Percentiles rank a stretch among this genome's conserved stretches.
phyloP scores from a whole-genome alignment of 164 flowering plant species.

The Stephania yunnanensis region DNA sequence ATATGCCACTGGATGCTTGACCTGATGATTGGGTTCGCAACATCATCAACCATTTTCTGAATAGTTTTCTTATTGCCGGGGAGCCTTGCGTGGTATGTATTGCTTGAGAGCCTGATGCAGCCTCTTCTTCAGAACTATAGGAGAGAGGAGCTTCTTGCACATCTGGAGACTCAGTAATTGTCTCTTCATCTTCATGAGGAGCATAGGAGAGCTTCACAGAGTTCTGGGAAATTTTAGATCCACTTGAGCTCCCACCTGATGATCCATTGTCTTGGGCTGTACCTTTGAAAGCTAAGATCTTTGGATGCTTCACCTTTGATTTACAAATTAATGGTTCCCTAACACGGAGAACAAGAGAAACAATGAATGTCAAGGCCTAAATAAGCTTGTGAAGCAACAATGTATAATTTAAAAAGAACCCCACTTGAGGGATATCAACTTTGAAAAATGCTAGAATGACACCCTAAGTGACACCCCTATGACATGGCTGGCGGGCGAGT shows the following conservation, averaged over 20 bases:
- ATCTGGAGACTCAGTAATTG: constrained; percentile 25
- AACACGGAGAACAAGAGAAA: constrained; percentile 27
- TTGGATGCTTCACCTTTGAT: constrained; percentile 35
- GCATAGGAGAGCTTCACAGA: constrained; percentile 46
- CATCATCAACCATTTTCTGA: constrained; percentile 65
- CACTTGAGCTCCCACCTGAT: constrained; percentile 34
- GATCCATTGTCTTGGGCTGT: constrained; percentile 46
- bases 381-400: not conserved
- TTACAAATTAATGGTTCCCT: constrained; percentile 24
- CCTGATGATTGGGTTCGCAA: constrained; percentile 43
- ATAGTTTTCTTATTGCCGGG: constrained; percentile 44
- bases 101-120: constrained; percentile 37
- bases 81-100: constrained; percentile 39
- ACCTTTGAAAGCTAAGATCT: constrained; percentile 61
- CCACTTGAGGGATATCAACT: not conserved
- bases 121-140: constrained; percentile 33
- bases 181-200: constrained; percentile 44
- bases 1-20: constrained; percentile 30
- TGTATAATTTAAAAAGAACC: not conserved
- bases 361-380: not conserved
- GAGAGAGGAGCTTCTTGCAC: constrained; percentile 34
- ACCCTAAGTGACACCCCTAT: no score
- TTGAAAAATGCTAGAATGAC: no score
- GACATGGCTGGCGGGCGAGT: no score
- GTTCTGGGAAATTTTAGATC: constrained; percentile 37